phyloP scores from a whole-genome alignment of 129 eudicot species.

The Escallonia rubra region DNA sequence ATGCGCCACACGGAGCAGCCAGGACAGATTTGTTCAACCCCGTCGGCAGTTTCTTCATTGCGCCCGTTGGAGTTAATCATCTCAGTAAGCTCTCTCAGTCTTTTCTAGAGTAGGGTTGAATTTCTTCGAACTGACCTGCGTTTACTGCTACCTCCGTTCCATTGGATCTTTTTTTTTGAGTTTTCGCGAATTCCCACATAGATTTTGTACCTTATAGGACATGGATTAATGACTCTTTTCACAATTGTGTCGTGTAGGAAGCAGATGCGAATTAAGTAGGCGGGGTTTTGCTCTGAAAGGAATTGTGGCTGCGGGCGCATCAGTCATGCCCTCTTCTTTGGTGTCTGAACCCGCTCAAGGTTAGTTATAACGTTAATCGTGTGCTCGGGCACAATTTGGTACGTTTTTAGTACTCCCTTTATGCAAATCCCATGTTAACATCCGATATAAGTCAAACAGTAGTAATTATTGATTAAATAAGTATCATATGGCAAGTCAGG shows the following conservation, averaged over 20 bases:
- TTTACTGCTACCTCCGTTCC: background rate
- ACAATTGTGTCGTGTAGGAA: constrained; percentile 31
- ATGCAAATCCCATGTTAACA: too few relatives aligned
- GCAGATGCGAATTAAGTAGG: constrained; percentile 58
- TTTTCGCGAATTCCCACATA: background rate
- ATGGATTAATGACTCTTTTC: background rate
- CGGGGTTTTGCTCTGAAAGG: constrained; percentile 67
- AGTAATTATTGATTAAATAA: too few relatives aligned
- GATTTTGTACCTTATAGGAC: background rate
- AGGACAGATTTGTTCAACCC: constrained; percentile 28
- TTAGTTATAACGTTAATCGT: background rate
- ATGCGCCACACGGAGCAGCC: constrained; percentile 28
- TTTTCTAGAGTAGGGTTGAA: background rate
- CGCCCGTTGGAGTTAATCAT: constrained; percentile 25
- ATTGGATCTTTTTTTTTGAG: background rate
- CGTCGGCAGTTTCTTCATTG: constrained; percentile 9
- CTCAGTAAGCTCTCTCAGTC: constrained; percentile 45
- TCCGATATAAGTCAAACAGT: too few relatives aligned
- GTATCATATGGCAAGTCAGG: too few relatives aligned
- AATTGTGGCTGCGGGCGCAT: constrained; percentile 76
- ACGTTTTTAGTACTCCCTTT: too few relatives aligned
- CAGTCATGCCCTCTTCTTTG: constrained; percentile 60
- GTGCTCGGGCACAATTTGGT: too few relatives aligned
- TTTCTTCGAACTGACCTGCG: background rate
- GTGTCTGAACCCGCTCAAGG: constrained; percentile 61